Evolutionary conservation across 768 basidiomycete species (phyloP).

Genomic region (Mycena galericulata): DNA sequence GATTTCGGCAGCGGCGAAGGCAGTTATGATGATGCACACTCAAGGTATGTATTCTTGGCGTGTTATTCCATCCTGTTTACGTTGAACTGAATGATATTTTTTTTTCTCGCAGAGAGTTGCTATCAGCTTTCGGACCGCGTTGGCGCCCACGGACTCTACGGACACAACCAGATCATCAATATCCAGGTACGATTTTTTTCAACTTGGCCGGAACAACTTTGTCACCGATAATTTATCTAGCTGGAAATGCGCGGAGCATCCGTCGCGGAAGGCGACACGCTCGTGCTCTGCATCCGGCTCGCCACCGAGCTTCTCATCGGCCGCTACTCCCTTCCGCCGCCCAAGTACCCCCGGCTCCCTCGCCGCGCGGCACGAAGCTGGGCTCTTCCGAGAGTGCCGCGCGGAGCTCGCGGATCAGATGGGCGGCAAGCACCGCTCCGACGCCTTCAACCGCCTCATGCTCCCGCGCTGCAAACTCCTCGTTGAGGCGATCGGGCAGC

Average conservation of each 20-base stretch:
- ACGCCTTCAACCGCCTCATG: not conserved
- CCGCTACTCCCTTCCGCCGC: not conserved
- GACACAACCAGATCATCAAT: conserved; percentile 7
- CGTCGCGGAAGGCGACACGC: conserved; percentile 9
- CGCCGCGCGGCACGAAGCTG: not conserved
- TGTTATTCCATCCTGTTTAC: not conserved
- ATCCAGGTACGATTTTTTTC: not conserved
- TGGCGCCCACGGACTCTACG: conserved; percentile 2
- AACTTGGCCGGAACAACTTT: no score
- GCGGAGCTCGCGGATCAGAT: not conserved
- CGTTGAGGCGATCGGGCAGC: conserved; percentile 3
- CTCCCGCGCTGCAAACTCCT: not conserved
- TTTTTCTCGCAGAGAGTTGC: conserved; percentile 8
- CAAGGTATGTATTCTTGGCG: no score
- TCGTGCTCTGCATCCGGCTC: conserved; percentile 2
- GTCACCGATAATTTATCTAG: not conserved
- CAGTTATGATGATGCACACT: conserved; percentile 6
- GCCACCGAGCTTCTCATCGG: conserved; percentile 13
- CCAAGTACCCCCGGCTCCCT: not conserved
- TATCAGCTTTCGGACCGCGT: not conserved
- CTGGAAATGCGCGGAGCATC: conserved; percentile 6
- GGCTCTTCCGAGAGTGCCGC: not conserved
- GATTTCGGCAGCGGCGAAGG: conserved; percentile 6
- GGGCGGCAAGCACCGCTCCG: not conserved
- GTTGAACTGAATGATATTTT: not conserved